Evolutionary conservation across 176 grass and related monocot species (phyloP), one percentile per base, ranked within the genome.

Genomic region (Alloteropsis semialata): DNA sequence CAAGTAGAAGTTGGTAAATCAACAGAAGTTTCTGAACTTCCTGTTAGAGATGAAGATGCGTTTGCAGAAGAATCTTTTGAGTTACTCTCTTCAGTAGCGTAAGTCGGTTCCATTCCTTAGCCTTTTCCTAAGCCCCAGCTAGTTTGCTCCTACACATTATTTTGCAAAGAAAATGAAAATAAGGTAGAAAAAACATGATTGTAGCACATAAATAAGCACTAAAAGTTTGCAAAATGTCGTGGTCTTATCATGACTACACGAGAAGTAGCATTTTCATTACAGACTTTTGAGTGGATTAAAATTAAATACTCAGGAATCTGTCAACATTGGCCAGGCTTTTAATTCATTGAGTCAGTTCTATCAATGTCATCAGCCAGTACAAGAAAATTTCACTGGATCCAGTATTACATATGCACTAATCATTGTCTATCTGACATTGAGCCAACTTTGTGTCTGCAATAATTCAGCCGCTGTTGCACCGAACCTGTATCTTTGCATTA

Each of bases 381-480:
- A 86, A 73, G 59, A 83, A 10, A 58, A 72, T 55, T 81, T 51
- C 21, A 85, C 15, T 77, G 82, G 62, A 65, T 76, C 53, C 72
- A 25, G 22, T 30, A 39, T 85, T 79, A 74, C 24, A 51, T 25
- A 25, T 62, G 15, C 49, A 75, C 59, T 54, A 62, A 79, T 87
- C 58, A 87, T 83, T 83, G 88, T 9, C 41, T 58, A 53, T 16
- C 74, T 90, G 79, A 87, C 48, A 87, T 12, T 7, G 19, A 68
- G 46, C 32, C 74, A 61, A 48, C 88, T 74, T 83, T 90, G 24
- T 83, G 79, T 79, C 79, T 83, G 88, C 88, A 90, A 90, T 87
- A 74, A 83, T 86, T 90, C 59, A 83, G 84, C 32, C 79, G 74
- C 84, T 79, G 48, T 73, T 79, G 59, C 74, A 68, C 57, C 84